Conservation (phyloP, 495 filamentous ascomycete genomes). For the Lentithecium fluviatile region DNA sequence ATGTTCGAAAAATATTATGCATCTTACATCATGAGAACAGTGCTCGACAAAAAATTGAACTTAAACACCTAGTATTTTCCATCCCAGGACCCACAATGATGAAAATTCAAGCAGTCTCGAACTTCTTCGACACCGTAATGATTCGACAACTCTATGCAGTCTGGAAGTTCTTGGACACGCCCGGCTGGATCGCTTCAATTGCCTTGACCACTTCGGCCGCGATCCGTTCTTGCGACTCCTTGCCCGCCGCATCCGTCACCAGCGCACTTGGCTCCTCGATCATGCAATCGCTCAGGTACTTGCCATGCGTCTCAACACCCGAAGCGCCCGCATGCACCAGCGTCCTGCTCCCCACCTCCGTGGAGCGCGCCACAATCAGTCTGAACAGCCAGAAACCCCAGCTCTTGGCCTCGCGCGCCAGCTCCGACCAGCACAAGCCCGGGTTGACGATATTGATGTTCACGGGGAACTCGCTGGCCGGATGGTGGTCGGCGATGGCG, state of each 20-base stretch:
- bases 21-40: too few relatives aligned
- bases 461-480: constrained; percentile 29
- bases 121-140: too few relatives aligned
- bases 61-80: too few relatives aligned
- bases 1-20: too few relatives aligned
- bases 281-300: constrained; percentile 37
- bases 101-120: too few relatives aligned
- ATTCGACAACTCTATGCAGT: too few relatives aligned
- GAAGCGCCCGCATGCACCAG: constrained; percentile 42
- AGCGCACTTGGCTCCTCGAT: constrained; percentile 20
- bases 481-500: constrained; percentile 30
- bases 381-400: constrained; percentile 1
- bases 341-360: constrained; percentile 46
- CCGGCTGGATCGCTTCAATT: constrained; percentile 37
- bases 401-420: constrained; percentile 31
- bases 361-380: constrained; percentile 33
- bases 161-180: constrained; percentile 16
- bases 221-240: constrained; percentile 31
- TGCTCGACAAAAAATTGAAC: too few relatives aligned
- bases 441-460: constrained; percentile 45
- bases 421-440: constrained; percentile 42
- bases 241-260: constrained; percentile 29
- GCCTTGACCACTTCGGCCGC: constrained; percentile 36
- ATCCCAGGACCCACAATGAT: too few relatives aligned
- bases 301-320: constrained; percentile 42